Evolutionary conservation across 2,329 filamentous ascomycete species (phyloP), one percentile per base, ranked within the genome.

Genomic region (Lecanicillium sp.): DNA sequence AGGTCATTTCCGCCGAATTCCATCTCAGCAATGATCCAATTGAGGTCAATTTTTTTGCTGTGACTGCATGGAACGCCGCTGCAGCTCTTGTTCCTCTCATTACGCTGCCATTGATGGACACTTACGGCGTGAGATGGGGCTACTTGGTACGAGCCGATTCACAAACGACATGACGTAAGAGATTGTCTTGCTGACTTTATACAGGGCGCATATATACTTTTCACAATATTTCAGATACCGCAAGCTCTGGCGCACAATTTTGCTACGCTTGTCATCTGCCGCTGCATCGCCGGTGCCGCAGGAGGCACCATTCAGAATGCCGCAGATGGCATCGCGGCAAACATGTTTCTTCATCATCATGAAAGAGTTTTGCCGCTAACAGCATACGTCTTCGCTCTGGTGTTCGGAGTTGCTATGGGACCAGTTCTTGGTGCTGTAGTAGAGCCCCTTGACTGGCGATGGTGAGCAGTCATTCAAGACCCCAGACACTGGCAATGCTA

Each of bases 201-300:
- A 2, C 14, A 52, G 50, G 41, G 33, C n/a, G 29, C 36, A 10
- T 41, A 50, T 37, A 30, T 44, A 0, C 20, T 52, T 5, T 52
- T 52, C 17, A 38, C 27, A 12, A 37, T 50, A 7, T 50, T 52
- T 27, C 51, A 50, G 20, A 40, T 48, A 5, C 49, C 49, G 6
- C 49, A 51, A 26, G 49, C 49, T 7, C 27, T 51, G 24, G 49
- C 49, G 8, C 30, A 26, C 21, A 51, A 51, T 32, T 51, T 51
- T 8, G 70, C 51, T 11, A 52, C 51, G 7, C 30, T 52, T 8
- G 40, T 52, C 15, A 35, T 42, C 2, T 44, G 43, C 30, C 48
- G 51, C 27, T 32, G 11, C 33, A 35, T 52, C 23, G 48, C 51
- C 12, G 51, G 51, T 21, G 51, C 43, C 24, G 15, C 38, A 2